A percentile compares a stretch with the other conserved stretches of the same genome.
phyloP scores from a whole-genome alignment of 2,329 filamentous ascomycete species.

The Apiospora marii region DNA sequence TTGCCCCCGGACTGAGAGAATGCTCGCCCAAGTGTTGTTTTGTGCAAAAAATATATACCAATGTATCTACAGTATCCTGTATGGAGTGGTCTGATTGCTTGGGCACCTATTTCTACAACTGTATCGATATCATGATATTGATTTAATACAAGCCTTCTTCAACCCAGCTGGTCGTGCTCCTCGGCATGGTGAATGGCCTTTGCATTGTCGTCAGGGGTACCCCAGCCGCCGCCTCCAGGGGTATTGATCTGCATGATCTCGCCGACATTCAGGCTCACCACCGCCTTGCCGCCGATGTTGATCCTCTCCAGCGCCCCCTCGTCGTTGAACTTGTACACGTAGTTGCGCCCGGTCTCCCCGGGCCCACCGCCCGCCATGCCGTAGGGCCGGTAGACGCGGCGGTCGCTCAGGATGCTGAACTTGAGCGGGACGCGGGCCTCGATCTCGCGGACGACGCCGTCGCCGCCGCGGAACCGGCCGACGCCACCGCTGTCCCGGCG shows the following conservation, averaged over 20 bases:
- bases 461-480: slow-evolving; percentile 68
- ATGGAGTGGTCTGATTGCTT: not conserved
- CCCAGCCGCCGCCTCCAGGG: slow-evolving; percentile 45
- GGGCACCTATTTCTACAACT: not conserved
- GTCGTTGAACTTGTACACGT: slow-evolving; percentile 39
- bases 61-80: not conserved
- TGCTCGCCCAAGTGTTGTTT: not conserved
- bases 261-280: slow-evolving; percentile 41
- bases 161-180: not conserved
- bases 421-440: slow-evolving; percentile 75
- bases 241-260: slow-evolving; percentile 47
- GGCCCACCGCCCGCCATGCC: slow-evolving; percentile 74
- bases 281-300: slow-evolving; percentile 43
- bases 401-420: slow-evolving; percentile 74
- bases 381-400: slow-evolving; percentile 74
- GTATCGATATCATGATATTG: not conserved
- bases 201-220: slow-evolving; percentile 11
- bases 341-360: slow-evolving; percentile 69
- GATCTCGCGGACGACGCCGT: slow-evolving; percentile 74
- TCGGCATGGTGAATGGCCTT: not conserved
- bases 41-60: not conserved
- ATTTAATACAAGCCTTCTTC: not conserved
- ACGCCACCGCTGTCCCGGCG: slow-evolving; percentile 63
- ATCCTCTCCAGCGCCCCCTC: slow-evolving; percentile 39
- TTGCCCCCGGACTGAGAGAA: not conserved